Evolutionary conservation across 129 eudicot genomes (phyloP).

Genomic region (Ambrosia trifida): DNA sequence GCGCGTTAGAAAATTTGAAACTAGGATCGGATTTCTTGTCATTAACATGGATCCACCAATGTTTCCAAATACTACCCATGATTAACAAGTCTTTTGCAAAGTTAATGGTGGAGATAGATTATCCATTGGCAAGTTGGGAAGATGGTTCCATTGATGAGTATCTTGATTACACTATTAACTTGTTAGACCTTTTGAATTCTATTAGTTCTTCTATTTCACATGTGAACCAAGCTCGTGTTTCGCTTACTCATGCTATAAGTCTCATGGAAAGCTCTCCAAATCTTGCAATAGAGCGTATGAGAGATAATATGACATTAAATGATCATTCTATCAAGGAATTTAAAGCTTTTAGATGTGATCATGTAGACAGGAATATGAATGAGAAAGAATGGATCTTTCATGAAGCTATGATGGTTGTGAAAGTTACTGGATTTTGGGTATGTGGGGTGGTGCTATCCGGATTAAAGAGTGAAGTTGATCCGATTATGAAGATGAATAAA

Average conservation of each 20-base stretch:
- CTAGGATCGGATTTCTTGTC: slow-evolving; percentile 50
- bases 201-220: slow-evolving; percentile 52
- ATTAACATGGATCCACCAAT: slow-evolving; percentile 42
- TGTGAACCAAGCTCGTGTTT: slow-evolving; percentile 46
- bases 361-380: slow-evolving; percentile 9
- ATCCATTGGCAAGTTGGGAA: slow-evolving; percentile 65
- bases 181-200: slow-evolving; percentile 55
- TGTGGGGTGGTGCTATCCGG: slow-evolving; percentile 56
- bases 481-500: slow-evolving; percentile 29
- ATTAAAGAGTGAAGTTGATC: slow-evolving; percentile 34
- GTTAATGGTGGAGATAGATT: slow-evolving; percentile 53
- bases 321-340: slow-evolving; percentile 30
- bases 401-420: slow-evolving; percentile 48
- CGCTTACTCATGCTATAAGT: slow-evolving; percentile 41
- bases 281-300: slow-evolving; percentile 19
- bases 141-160: slow-evolving; percentile 44
- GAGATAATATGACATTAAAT: slow-evolving; percentile 7
- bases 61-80: slow-evolving; percentile 42
- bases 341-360: slow-evolving; percentile 4
- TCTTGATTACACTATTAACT: slow-evolving; percentile 51
- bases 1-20: slow-evolving; percentile 20
- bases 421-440: slow-evolving; percentile 43
- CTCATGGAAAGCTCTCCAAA: slow-evolving; percentile 33
- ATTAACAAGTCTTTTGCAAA: slow-evolving; percentile 57
- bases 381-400: slow-evolving; percentile 49